These are phyloP conservation scores for Xylaria sp. DNA, from an alignment of 2,329 filamentous ascomycete species.

Conservation along the genomic window DNA sequence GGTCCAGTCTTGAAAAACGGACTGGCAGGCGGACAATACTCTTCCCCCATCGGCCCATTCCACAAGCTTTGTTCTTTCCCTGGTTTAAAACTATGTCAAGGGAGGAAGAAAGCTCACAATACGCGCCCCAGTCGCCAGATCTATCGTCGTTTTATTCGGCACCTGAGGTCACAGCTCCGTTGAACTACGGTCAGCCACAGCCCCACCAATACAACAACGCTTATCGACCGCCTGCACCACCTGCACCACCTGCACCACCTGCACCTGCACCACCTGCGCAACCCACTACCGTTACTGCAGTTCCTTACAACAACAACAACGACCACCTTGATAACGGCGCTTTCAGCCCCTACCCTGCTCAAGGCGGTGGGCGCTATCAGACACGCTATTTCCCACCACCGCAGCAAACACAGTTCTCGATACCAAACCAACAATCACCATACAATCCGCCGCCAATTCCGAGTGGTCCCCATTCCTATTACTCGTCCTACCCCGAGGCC, in stretches of 20 bases:
- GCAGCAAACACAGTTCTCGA: slow-evolving; percentile 28
- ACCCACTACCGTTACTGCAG: background rate
- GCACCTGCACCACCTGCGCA: slow-evolving; percentile 22
- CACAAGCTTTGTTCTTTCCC: slow-evolving; percentile 18
- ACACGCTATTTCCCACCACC: slow-evolving; percentile 23
- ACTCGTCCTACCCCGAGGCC: slow-evolving; percentile 30
- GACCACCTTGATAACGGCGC: too few species aligned
- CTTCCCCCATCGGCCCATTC: slow-evolving; percentile 7
- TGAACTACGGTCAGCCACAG: slow-evolving; percentile 34
- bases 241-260: slow-evolving; percentile 32
- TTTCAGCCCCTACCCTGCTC: slow-evolving; percentile 25
- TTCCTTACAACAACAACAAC: slow-evolving; percentile 10
- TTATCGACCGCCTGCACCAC: slow-evolving; percentile 27
- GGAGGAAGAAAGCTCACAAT: slow-evolving; percentile 49
- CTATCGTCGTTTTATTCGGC: slow-evolving; percentile 58
- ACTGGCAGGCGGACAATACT: background rate
- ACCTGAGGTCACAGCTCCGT: slow-evolving; percentile 26
- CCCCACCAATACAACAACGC: slow-evolving; percentile 36
- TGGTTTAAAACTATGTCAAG: slow-evolving; percentile 46
- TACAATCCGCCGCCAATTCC: slow-evolving; percentile 24
- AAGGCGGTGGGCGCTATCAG: slow-evolving; percentile 11
- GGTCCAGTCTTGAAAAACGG: too few species aligned
- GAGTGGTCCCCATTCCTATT: slow-evolving; percentile 26
- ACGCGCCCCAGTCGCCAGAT: slow-evolving; percentile 62
- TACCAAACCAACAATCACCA: slow-evolving; percentile 22